These are phyloP conservation scores for Bathelium albidoporum DNA, from an alignment of 495 filamentous ascomycete species.

Conservation along the genomic window DNA sequence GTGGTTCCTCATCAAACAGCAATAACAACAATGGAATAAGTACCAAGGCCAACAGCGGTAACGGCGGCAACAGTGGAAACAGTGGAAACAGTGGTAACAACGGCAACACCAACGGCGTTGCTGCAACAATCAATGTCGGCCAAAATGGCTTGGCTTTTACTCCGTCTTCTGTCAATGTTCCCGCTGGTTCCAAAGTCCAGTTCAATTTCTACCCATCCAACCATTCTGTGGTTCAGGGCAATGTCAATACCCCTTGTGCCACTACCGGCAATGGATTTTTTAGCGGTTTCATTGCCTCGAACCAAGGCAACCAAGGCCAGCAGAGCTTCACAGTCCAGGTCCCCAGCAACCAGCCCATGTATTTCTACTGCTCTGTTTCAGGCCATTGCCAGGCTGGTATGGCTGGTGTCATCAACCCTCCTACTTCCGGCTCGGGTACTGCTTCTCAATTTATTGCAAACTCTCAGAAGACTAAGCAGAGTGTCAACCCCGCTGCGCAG, in stretches of 20 bases:
- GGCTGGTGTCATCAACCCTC: constrained; percentile 3
- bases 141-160: constrained; percentile 2
- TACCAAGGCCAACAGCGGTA: not conserved
- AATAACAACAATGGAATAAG: not conserved
- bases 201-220: not conserved
- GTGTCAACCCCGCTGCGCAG: not conserved
- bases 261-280: not conserved
- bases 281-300: not conserved
- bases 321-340: not conserved
- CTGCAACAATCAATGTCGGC: not conserved
- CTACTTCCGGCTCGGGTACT: not conserved
- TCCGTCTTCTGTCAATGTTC: not conserved
- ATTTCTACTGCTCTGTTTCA: not conserved
- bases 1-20: not conserved
- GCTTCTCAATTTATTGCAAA: constrained; percentile 1
- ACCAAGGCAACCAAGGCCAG: constrained; percentile 1
- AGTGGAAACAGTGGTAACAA: not conserved
- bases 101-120: not conserved
- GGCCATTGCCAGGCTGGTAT: constrained; percentile 4
- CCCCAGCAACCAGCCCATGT: not conserved
- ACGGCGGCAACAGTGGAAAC: not conserved
- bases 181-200: not conserved
- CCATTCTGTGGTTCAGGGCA: constrained; percentile 1
- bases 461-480: constrained; percentile 2
- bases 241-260: not conserved